Base-by-base conservation (phyloP, 1,139 yeast genomes). In the Geotrichum candidum region DNA sequence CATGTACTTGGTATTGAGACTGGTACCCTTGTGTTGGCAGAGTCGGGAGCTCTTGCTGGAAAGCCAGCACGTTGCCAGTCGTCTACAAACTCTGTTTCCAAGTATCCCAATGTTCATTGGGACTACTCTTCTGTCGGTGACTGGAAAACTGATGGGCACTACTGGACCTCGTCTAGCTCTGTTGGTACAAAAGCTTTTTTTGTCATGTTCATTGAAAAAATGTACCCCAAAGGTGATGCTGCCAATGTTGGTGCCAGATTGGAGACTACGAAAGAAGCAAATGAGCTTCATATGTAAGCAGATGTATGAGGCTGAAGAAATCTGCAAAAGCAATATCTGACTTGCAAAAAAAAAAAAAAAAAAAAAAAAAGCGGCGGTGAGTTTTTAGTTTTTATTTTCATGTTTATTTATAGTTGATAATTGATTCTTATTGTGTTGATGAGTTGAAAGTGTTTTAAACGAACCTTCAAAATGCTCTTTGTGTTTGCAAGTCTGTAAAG, bases 41-140 rank as follows among this genome's bases (percentile, higher is more conserved):
- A 38, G 29, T 55, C 63, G 27, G 63, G 63, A 3, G 58, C 53
- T 45, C 63, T 61, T n/a, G 55, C 51, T 23, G 63, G 63, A 5
- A 52, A 48, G 41, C 10, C 15, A 13, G 41, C 41, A 35, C 11
- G 41, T 35, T 35, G 11, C 15, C 41, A 35, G 11, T 35, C 41
- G 11, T 35, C 41, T 3, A 29, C 31, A 46, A 27, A 61, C 60
- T 22, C 46, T 54, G 13, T n/a, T 51, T 38, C 45, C 33, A 54
- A 22, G n/a, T 6, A 13, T 31, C 9, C n/a, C 33, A 55, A 38
- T 48, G 59, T 61, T 22, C 11, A 29, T 2, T 58, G 61, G 61
- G 59, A 54, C 11, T 5, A 22, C 13, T 9, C 33, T 9, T 23
- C 59, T 15, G 18, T 15, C 10, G 2, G n/a, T 9, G 56, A 38